A percentile compares a stretch with the other conserved stretches of the same genome.
Conservation (phyloP, 768 basidiomycete species). For the Piloderma croceum region DNA sequence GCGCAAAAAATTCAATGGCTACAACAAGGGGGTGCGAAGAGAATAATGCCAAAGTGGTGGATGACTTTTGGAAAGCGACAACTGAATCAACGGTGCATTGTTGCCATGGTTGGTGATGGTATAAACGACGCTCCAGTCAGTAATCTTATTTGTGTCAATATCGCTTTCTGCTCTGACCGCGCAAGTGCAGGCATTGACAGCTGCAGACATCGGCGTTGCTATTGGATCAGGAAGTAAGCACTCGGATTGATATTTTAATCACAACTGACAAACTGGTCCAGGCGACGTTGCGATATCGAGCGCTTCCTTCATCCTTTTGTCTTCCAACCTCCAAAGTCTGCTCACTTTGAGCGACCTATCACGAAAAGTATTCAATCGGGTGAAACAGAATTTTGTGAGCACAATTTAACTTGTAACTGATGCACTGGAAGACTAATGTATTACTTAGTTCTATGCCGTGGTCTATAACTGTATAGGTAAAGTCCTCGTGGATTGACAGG, state of each 20-base stretch:
- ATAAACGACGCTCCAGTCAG: slow-evolving; percentile 60
- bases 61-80: slow-evolving; percentile 9
- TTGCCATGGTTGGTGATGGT: slow-evolving; percentile 58
- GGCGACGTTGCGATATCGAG: slow-evolving; percentile 71
- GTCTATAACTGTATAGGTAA: too few species aligned
- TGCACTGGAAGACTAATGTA: too few species aligned
- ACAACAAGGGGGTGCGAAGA: slow-evolving; percentile 38
- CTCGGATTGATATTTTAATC: background rate
- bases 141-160: slow-evolving; percentile 8
- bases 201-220: slow-evolving; percentile 57
- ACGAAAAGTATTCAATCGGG: slow-evolving; percentile 55
- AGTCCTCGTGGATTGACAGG: too few species aligned
- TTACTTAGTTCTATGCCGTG: too few species aligned
- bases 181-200: slow-evolving; percentile 40
- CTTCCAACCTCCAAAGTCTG: slow-evolving; percentile 56
- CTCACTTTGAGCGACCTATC: slow-evolving; percentile 61
- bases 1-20: slow-evolving; percentile 58
- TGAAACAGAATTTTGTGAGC: slow-evolving; percentile 72
- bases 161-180: slow-evolving; percentile 8
- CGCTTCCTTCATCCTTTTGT: slow-evolving; percentile 74
- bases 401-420: background rate
- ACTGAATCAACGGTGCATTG: slow-evolving; percentile 36
- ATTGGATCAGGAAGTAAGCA: slow-evolving; percentile 58
- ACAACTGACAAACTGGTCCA: slow-evolving; percentile 18
- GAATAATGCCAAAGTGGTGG: slow-evolving; percentile 24